These are phyloP conservation scores for Kuraishia cidri DNA, from an alignment of 805 yeast genomes.

Conservation along the genomic window DNA sequence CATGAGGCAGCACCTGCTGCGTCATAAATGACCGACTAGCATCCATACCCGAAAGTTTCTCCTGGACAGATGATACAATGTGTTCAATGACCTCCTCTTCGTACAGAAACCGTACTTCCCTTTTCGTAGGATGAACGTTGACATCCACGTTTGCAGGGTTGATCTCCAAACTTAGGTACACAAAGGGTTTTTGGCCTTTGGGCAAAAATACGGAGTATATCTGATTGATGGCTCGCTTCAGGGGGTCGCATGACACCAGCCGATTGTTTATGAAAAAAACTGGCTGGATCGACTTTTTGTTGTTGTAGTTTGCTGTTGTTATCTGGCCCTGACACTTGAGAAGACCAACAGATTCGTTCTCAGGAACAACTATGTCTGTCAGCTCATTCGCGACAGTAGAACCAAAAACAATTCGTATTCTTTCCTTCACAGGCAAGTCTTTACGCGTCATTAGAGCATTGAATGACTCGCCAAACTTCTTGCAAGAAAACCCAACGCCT, in stretches of 20 bases:
- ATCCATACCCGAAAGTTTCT: slow-evolving; percentile 46
- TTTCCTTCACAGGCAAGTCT: slow-evolving; percentile 41
- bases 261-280: slow-evolving; percentile 82
- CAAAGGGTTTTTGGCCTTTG: slow-evolving; percentile 68
- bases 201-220: slow-evolving; percentile 65
- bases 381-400: slow-evolving; percentile 57
- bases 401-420: slow-evolving; percentile 72
- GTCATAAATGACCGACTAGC: slow-evolving; percentile 60
- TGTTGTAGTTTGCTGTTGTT: slow-evolving; percentile 62
- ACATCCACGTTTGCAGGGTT: slow-evolving; percentile 75
- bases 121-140: slow-evolving; percentile 91
- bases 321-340: slow-evolving; percentile 46
- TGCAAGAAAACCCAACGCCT: slow-evolving; percentile 69
- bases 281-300: slow-evolving; percentile 57
- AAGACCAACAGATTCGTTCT: slow-evolving; percentile 39
- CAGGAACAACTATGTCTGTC: slow-evolving; percentile 31
- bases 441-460: slow-evolving; percentile 55
- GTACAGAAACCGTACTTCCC: slow-evolving; percentile 78
- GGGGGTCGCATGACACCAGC: slow-evolving; percentile 74
- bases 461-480: slow-evolving; percentile 69
- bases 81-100: slow-evolving; percentile 79
- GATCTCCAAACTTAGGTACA: slow-evolving; percentile 64
- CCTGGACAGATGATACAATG: slow-evolving; percentile 41
- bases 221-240: slow-evolving; percentile 57
- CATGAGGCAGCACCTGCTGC: slow-evolving; percentile 42